Evolutionary conservation across 345 rosid species (phyloP), one percentile per base, ranked within the genome.

Genomic region (Melaleuca alternifolia): DNA sequence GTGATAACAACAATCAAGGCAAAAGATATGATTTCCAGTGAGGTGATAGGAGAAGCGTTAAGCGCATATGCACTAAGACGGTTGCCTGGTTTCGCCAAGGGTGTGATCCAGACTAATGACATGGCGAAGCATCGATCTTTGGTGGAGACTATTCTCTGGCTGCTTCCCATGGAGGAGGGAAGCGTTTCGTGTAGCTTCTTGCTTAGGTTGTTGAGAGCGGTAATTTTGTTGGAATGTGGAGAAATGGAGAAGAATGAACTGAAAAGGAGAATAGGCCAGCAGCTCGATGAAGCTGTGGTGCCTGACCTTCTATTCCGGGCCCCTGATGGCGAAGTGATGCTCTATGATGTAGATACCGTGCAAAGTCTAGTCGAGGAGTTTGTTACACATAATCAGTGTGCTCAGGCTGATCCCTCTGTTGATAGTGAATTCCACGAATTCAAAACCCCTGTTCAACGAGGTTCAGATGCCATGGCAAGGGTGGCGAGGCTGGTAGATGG

Each of bases 21-120:
- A 10, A 93, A 90, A 84, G 93, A 93, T 50, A 89, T 87, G 71
- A 92, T 93, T 83, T 85, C 92, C 1, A 88, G 87, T 56, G 91
- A 91, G 54, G 92, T 93, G 84, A 93, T 95, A 18, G 98, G 96
- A 76, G 95, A 94, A 87, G 95, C 96, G 3, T 85, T 95, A 76
- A 88, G 88, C 79, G 98, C 96, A 1, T 95, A 93, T 54, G 92
- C 95, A 12, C 41, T 88, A 16, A 92, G 92, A 92, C 91, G 92
- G 90, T 87, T 94, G 85, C 93, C 93, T 0, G 95, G 95, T 51
- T 93, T 94, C 53, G 89, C 92, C 84, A 93, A 91, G 90, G 95
- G 92, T 23, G 87, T 82, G 88, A 53, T 90, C 86, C 90, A 92
- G 89, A 87, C 85, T 75, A 88, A 59, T 61, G 95, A 93, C 88